These are phyloP conservation scores for Paspalum notatum DNA, from an alignment of 176 grass and related monocot genomes.

Conservation along the genomic window DNA sequence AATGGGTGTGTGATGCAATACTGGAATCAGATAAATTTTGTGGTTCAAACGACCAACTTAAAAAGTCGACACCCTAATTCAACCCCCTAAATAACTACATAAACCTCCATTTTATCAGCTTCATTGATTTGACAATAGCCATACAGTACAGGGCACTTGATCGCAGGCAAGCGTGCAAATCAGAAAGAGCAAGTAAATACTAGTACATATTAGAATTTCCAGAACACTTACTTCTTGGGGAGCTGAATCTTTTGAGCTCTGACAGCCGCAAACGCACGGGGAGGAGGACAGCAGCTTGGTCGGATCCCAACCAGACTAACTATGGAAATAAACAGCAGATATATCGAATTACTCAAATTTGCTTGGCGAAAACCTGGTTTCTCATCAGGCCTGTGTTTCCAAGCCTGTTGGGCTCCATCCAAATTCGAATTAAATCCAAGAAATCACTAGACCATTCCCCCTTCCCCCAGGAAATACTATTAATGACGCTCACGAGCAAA, in stretches of 20 bases:
- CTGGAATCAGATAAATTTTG: neutral
- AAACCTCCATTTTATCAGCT: neutral
- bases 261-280: constrained; percentile 45
- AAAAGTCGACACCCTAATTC: neutral
- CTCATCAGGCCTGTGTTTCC: neutral
- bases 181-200: neutral
- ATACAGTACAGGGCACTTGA: neutral
- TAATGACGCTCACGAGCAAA: neutral
- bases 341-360: neutral
- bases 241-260: constrained; percentile 67
- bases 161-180: neutral
- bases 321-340: constrained; percentile 26
- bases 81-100: neutral
- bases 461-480: neutral
- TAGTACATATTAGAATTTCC: neutral
- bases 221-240: constrained; percentile 68
- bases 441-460: neutral
- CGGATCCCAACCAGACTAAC: constrained; percentile 45
- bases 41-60: neutral
- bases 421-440: neutral
- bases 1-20: neutral
- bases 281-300: constrained; percentile 26
- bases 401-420: neutral
- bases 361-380: neutral
- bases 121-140: neutral